Conservation (phyloP, 768 basidiomycete genomes). For the Hygrophoropsis aurantiaca region DNA sequence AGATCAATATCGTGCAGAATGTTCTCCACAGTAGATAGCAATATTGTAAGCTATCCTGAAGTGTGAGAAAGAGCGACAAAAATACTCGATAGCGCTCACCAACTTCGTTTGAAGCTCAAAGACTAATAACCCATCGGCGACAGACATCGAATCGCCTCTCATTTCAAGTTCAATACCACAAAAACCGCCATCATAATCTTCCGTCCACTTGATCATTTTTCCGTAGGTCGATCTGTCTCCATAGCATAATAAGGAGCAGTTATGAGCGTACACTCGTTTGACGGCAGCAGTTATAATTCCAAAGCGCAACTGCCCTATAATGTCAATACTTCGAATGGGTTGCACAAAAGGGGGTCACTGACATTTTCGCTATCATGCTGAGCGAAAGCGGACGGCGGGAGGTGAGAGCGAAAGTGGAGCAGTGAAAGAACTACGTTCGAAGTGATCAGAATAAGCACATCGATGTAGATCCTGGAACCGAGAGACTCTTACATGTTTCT, state of each 20-base stretch:
- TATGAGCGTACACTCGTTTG: neutral
- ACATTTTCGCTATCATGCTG: constrained; percentile 1
- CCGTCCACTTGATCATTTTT: neutral
- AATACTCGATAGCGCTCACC: neutral
- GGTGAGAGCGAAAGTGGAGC: neutral
- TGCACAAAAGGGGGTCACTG: neutral
- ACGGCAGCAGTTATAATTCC: neutral
- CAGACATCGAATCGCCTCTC: neutral
- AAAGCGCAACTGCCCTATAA: neutral
- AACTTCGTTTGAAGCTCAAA: constrained; percentile 2
- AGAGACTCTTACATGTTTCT: neutral
- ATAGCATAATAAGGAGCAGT: neutral
- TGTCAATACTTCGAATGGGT: too few relatives aligned
- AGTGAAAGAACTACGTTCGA: constrained; percentile 1
- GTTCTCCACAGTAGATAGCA: neutral
- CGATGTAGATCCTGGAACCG: too few relatives aligned
- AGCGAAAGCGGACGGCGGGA: constrained; percentile 2
- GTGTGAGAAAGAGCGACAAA: neutral
- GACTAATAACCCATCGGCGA: neutral
- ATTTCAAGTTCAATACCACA: neutral
- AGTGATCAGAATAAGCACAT: too few relatives aligned
- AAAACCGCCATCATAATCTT: neutral
- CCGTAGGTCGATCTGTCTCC: constrained; percentile 3
- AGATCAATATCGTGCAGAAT: neutral
- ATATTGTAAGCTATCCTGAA: neutral